A percentile compares a stretch with the other conserved stretches of the same genome.
Conservation (phyloP, 1,139 yeast species). For the Geotrichum fermentans region DNA sequence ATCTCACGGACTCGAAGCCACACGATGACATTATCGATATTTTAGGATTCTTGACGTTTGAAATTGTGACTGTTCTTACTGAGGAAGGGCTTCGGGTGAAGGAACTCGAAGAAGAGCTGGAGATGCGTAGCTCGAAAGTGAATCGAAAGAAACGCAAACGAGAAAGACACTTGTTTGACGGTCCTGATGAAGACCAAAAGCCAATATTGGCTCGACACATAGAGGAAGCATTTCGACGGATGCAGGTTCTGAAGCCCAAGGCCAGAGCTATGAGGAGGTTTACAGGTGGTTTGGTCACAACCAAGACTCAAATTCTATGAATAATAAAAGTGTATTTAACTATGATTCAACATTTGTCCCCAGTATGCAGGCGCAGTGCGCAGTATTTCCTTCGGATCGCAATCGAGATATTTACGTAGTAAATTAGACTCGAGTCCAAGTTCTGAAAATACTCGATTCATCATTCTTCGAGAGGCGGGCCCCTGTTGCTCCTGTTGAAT, state of each 20-base stretch:
- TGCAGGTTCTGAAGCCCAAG: constrained; percentile 59
- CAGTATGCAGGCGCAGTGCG: constrained; percentile 11
- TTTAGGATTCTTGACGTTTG: constrained; percentile 90
- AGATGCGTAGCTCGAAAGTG: constrained; percentile 33
- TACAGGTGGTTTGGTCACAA: constrained; percentile 58
- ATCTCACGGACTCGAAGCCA: constrained; percentile 83
- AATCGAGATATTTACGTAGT: constrained; percentile 2
- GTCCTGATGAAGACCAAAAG: constrained; percentile 80
- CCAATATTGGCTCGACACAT: constrained; percentile 82
- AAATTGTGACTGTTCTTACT: constrained; percentile 89
- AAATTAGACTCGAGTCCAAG: constrained; percentile 1
- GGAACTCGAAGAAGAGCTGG: constrained; percentile 53
- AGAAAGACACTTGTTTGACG: constrained; percentile 69
- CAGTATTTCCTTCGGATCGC: constrained; percentile 7
- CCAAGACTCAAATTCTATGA: constrained; percentile 36
- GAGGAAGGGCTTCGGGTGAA: constrained; percentile 86
- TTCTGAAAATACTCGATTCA: not conserved
- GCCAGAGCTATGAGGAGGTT: constrained; percentile 62
- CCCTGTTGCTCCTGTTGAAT: constrained; percentile 6
- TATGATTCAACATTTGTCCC: not conserved
- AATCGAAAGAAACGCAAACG: constrained; percentile 36
- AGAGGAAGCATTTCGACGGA: constrained; percentile 84
- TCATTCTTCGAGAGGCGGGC: constrained; percentile 3
- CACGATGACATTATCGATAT: constrained; percentile 96
- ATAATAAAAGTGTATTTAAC: not conserved